Conservation (phyloP, 352 stramenopile species). For the Blastocystis sp. region DNA sequence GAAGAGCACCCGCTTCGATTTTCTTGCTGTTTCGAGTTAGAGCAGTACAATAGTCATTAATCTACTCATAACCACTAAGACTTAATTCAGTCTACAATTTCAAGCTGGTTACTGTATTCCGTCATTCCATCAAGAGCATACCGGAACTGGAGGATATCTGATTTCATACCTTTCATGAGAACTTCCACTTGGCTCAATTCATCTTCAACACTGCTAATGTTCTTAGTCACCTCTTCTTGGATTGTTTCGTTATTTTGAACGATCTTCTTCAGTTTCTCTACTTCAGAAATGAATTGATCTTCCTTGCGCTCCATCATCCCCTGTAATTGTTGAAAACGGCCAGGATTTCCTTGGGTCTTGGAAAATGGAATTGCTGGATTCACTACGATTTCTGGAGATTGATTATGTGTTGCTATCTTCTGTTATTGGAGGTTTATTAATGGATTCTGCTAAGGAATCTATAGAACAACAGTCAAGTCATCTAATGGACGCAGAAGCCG, state of each 20-base stretch:
- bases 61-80: neutral
- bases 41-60: constrained; percentile 33
- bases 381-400: neutral
- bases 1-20: constrained; percentile 3
- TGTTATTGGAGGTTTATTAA: neutral
- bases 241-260: constrained; percentile 41
- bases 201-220: constrained; percentile 30
- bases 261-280: constrained; percentile 34
- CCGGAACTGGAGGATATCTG: constrained; percentile 53
- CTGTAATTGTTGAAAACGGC: neutral
- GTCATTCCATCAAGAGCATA: constrained; percentile 53
- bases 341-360: neutral
- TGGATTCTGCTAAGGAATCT: neutral
- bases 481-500: neutral
- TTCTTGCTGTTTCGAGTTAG: neutral
- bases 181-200: constrained; percentile 55
- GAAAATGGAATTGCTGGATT: neutral
- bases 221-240: constrained; percentile 36
- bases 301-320: constrained; percentile 23
- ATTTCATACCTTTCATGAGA: constrained; percentile 65
- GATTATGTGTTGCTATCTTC: neutral
- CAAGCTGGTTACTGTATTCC: constrained; percentile 46
- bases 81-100: neutral
- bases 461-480: neutral
- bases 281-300: constrained; percentile 30